These are phyloP conservation scores for Gypsophila paniculata DNA, from an alignment of 179 eudicot species.

Conservation along the genomic window DNA sequence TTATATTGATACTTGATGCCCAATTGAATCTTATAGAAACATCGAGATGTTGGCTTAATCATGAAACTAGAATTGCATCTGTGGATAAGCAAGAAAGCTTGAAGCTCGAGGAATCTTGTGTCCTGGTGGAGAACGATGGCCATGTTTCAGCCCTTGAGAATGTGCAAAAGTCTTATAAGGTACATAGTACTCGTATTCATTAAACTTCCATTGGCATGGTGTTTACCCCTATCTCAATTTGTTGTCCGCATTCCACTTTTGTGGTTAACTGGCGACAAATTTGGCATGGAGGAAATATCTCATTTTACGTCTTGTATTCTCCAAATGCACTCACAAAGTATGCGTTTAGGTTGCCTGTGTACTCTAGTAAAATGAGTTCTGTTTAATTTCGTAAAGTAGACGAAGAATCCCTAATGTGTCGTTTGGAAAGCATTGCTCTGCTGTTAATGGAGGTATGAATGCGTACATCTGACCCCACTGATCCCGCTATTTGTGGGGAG, in stretches of 20 bases:
- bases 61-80: slow-evolving; percentile 30
- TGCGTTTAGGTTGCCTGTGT: too few relatives aligned
- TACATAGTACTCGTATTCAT: slow-evolving; percentile 15
- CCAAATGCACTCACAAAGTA: background rate
- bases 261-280: background rate
- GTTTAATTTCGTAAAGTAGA: too few relatives aligned
- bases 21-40: slow-evolving; percentile 24
- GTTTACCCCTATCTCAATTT: background rate
- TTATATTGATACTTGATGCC: background rate
- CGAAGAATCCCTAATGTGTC: too few relatives aligned
- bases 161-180: slow-evolving; percentile 64
- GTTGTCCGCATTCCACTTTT: background rate
- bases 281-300: too few relatives aligned
- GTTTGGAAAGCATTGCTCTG: too few relatives aligned
- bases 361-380: too few relatives aligned
- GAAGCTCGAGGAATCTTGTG: slow-evolving; percentile 53
- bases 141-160: slow-evolving; percentile 21
- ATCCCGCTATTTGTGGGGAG: too few relatives aligned
- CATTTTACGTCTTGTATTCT: background rate
- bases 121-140: slow-evolving; percentile 48
- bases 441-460: too few relatives aligned
- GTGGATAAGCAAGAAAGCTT: slow-evolving; percentile 23
- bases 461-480: too few relatives aligned
- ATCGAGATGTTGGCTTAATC: slow-evolving; percentile 21
- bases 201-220: background rate